Evolutionary conservation across 2,329 filamentous ascomycete species (phyloP).

Genomic region (Aaosphaeria pasadenensis): DNA sequence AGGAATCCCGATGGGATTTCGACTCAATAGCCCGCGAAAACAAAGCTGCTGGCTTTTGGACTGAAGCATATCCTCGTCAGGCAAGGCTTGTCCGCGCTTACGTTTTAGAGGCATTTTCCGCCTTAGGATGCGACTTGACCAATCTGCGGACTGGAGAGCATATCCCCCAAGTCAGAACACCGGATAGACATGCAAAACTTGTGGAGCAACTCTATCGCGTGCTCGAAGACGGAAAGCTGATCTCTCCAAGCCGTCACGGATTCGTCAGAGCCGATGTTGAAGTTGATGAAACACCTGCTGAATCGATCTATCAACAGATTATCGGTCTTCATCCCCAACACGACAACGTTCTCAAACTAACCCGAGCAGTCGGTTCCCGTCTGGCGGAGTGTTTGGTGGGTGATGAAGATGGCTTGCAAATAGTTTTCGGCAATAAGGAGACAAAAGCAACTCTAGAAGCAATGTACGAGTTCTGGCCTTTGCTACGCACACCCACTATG

Average conservation of each 20-base stretch:
- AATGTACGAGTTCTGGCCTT: conserved; percentile 32
- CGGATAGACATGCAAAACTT: conserved; percentile 1
- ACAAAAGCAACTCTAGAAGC: conserved; percentile 30
- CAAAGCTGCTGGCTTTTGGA: conserved; percentile 2
- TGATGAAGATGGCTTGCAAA: conserved; percentile 30
- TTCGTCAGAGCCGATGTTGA: conserved; percentile 1
- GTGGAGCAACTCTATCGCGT: conserved; percentile 3
- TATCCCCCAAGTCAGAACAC: conserved; percentile 2
- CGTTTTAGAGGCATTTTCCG: conserved; percentile 23
- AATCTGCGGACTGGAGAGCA: background rate
- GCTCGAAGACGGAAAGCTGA: conserved; percentile 3
- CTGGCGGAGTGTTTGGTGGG: conserved; percentile 42
- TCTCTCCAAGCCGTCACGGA: background rate
- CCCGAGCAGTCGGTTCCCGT: conserved; percentile 28
- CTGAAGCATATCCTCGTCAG: conserved; percentile 15
- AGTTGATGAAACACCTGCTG: conserved; percentile 1
- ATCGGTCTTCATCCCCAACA: conserved; percentile 31
- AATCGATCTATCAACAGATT: conserved; percentile 21
- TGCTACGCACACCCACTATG: conserved; percentile 9
- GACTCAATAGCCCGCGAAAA: conserved; percentile 4
- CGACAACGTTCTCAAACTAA: conserved; percentile 27
- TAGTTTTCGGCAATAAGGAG: conserved; percentile 38
- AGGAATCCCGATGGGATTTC: background rate
- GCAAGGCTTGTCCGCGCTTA: conserved; percentile 17
- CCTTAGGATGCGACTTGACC: conserved; percentile 3